Percentiles rank a stretch among this genome's conserved stretches.
Evolutionary conservation across 805 yeast species (phyloP).

Genomic region (Wickerhamiella cacticola): DNA sequence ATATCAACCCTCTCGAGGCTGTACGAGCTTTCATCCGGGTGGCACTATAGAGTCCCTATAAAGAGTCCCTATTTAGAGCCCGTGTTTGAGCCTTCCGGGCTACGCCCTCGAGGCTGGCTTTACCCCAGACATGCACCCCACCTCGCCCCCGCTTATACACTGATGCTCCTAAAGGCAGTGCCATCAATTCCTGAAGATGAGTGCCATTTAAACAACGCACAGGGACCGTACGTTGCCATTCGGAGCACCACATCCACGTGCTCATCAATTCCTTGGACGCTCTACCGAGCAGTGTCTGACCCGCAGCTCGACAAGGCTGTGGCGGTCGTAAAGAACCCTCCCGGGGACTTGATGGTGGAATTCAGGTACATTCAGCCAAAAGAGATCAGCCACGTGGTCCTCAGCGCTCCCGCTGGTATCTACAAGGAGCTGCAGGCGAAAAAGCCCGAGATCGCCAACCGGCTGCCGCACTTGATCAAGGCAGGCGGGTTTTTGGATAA

Average conservation of each 20-base stretch:
- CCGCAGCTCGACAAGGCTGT: not conserved
- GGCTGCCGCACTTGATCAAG: constrained; percentile 31
- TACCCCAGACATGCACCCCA: not conserved
- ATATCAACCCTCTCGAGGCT: too few species aligned
- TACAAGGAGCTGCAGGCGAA: constrained; percentile 35
- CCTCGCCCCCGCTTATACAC: not conserved
- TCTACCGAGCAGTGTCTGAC: constrained; percentile 6
- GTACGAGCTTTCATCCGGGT: too few species aligned
- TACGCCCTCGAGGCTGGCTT: too few species aligned
- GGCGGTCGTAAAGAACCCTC: not conserved
- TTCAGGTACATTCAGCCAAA: constrained; percentile 13
- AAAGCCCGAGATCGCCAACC: constrained; percentile 23
- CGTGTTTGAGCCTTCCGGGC: too few species aligned
- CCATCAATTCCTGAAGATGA: constrained; percentile 4
- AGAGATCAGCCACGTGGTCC: constrained; percentile 31
- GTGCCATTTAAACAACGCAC: not conserved
- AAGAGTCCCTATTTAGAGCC: too few species aligned
- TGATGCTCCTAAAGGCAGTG: constrained; percentile 8
- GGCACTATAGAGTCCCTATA: too few species aligned
- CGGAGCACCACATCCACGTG: constrained; percentile 4
- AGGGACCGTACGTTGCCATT: constrained; percentile 2
- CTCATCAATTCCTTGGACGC: constrained; percentile 13
- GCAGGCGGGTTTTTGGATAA: constrained; percentile 36
- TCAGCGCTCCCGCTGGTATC: constrained; percentile 37
- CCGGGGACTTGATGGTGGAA: not conserved